Evolutionary conservation across 2,329 filamentous ascomycete species (phyloP).

Genomic region (Cladophialophora carrionii): DNA sequence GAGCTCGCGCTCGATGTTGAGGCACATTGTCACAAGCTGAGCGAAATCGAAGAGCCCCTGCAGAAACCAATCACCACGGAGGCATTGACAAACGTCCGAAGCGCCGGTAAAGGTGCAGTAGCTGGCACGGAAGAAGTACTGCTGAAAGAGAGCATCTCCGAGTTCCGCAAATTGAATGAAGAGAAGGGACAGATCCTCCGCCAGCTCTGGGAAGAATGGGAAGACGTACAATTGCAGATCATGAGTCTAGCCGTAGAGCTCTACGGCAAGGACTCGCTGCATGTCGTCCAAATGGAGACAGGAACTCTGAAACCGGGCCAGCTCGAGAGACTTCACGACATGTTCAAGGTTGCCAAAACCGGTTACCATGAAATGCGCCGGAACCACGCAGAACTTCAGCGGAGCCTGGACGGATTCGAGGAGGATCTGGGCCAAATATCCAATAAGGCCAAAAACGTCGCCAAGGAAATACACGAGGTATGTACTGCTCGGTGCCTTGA

Average conservation of each 20-base stretch:
- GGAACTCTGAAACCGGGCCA: slow-evolving; percentile 25
- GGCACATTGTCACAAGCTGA: slow-evolving; percentile 15
- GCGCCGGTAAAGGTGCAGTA: neutral
- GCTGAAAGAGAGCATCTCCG: slow-evolving; percentile 17
- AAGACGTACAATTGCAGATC: slow-evolving; percentile 30
- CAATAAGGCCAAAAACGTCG: slow-evolving; percentile 25
- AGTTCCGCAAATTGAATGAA: slow-evolving; percentile 24
- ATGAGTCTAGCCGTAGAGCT: slow-evolving; percentile 32
- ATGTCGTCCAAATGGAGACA: slow-evolving; percentile 14
- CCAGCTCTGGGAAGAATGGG: slow-evolving; percentile 34
- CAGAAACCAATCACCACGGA: slow-evolving; percentile 25
- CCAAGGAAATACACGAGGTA: slow-evolving; percentile 31
- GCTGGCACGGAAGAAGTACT: slow-evolving; percentile 15
- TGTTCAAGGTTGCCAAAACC: slow-evolving; percentile 12
- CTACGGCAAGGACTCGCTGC: slow-evolving; percentile 26
- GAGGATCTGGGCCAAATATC: slow-evolving; percentile 22
- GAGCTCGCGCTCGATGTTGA: slow-evolving; percentile 24
- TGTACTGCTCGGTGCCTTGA: neutral
- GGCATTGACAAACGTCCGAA: slow-evolving; percentile 16
- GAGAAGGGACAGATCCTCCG: slow-evolving; percentile 28
- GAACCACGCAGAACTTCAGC: slow-evolving; percentile 12
- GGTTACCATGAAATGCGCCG: slow-evolving; percentile 3
- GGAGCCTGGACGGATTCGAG: slow-evolving; percentile 21
- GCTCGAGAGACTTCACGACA: slow-evolving; percentile 18
- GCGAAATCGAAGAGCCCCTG: slow-evolving; percentile 23